Base-by-base conservation (phyloP, 2,329 filamentous ascomycete species). In the Penicillium sp. region DNA sequence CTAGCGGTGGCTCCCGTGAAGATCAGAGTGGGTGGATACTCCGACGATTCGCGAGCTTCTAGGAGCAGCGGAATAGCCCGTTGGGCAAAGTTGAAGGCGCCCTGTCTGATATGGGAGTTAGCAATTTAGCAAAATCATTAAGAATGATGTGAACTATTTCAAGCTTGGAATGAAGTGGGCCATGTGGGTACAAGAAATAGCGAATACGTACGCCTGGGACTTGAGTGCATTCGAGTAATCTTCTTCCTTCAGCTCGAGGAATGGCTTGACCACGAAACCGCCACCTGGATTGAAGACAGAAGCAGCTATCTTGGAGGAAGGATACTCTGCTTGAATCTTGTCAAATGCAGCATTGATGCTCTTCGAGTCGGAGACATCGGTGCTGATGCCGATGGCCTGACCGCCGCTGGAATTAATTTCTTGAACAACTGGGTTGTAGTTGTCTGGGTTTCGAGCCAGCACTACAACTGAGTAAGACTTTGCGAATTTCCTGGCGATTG, bases 1-100 rank as follows among this genome's bases (percentile, higher is more conserved):
- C 88, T 90, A 0, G 91, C 92, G 0, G 92, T 96, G 0, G 92
- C 91, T 33, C 92, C 92, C 0, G 92, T 96, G 74, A 95, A 89
- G 67, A 96, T 88, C 21, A 96, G 78, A 0, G 88, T 88, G 0
- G 91, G 91, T 5, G 91, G 90, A 68, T 91, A 75, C 33, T 82
- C 78, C 3, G 53, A 50, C 0, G 82, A 73, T 43, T 78, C 75
- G 0, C 73, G 72, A 0, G 86, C 80, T 23, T 85, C 80, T 2
- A 92, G 81, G 1, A 96, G 82, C 1, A 87, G 79, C 0, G 92
- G 91, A 0, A 96, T 76, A 0, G 84, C 79, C 3, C 81, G 79
- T 72, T 93, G 87, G 0, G 90, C 85, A 72, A 96, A 96, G 65
- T 87, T 76, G 72, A 91, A 91, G 29, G 89, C 87, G 13, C 90